These are phyloP conservation scores for Microstegium vimineum DNA, from an alignment of 176 grass and related monocot genomes.

Conservation along the genomic window DNA sequence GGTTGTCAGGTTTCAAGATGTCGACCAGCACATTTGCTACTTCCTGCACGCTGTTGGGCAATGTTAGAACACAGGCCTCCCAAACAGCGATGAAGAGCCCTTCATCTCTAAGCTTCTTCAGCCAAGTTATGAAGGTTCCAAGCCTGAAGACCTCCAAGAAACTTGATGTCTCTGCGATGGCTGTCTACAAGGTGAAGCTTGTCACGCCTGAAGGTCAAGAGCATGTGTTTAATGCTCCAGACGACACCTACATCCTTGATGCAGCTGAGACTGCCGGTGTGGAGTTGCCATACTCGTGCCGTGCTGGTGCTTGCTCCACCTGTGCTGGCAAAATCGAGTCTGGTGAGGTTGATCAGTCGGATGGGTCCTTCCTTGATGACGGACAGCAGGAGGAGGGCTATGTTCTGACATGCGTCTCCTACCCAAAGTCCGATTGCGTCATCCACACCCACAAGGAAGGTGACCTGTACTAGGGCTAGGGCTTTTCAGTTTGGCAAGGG, in stretches of 20 bases:
- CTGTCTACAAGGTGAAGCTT: slow-evolving; percentile 82
- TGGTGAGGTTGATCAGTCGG: slow-evolving; percentile 69
- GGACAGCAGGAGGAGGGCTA: slow-evolving; percentile 66
- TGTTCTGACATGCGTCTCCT: slow-evolving; percentile 83
- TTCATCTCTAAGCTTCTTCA: slow-evolving; percentile 46
- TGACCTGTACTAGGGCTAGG: slow-evolving; percentile 61
- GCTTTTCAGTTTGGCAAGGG: background rate
- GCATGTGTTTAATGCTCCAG: slow-evolving; percentile 61
- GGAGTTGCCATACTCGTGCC: slow-evolving; percentile 87
- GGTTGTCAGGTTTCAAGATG: slow-evolving; percentile 43
- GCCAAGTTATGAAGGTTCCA: slow-evolving; percentile 22
- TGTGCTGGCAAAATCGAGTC: slow-evolving; percentile 61
- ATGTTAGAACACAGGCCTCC: slow-evolving; percentile 21
- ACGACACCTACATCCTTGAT: slow-evolving; percentile 82
- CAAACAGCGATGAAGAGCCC: slow-evolving; percentile 25
- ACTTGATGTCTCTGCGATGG: slow-evolving; percentile 49
- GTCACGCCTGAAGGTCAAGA: slow-evolving; percentile 52
- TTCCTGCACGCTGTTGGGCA: slow-evolving; percentile 32
- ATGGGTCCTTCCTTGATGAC: slow-evolving; percentile 84
- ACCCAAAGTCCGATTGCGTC: slow-evolving; percentile 64
- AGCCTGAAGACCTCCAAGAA: slow-evolving; percentile 43
- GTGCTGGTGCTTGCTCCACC: slow-evolving; percentile 82
- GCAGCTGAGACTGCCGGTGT: slow-evolving; percentile 57
- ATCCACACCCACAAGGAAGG: slow-evolving; percentile 95
- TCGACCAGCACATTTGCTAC: slow-evolving; percentile 36